Evolutionary conservation across 371 early-diverging fungal species (phyloP), one percentile per base, ranked within the genome.

Genomic region (Sporodiniella umbellata): DNA sequence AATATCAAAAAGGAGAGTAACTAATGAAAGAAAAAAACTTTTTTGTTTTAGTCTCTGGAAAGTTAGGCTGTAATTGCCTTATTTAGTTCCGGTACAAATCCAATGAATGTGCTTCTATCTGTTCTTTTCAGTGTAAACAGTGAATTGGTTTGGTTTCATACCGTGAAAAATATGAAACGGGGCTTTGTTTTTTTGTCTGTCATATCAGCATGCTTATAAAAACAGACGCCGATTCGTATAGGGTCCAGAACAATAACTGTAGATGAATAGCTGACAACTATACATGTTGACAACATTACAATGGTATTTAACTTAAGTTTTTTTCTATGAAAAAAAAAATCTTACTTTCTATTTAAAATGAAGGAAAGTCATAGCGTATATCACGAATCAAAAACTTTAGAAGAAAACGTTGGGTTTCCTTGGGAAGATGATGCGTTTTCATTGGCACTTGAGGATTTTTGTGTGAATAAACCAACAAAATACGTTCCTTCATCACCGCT

Each of bases 341-440:
- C n/a, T 37, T 17, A 15, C 17, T 2, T 37, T 8, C 7, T n/a
- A 15, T 8, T 37, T 12, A 37, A 40, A 19, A 40, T 40, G 21
- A 8, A 10, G 21, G 21, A 18, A 2, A 10, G 8, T 10, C 40
- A 15, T 2, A 1, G 8, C 15, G 18, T n/a, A 8, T 40, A 19
- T 19, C 18, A 40, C 2, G 40, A 40, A 19, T 10, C 18, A 17
- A 40, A 40, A 21, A 19, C 15, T 10, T 11, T n/a, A 7, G 21
- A 40, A 40, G 19, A 40, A 12, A 15, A 37, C 3, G 15, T 4
- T 5, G 8, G 4, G 12, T 40, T 54, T 24, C 60, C 60, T 11
- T 59, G 60, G 60, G 60, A 59, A 2, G 33, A 59, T 22, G 54
- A 59, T 38, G 28, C 38, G 12, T 59, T 59, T 12, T 35, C 54